Evolutionary conservation across 768 basidiomycete genomes (phyloP), one percentile per base, ranked within the genome.

Genomic region (Xerocomus potaroensis): DNA sequence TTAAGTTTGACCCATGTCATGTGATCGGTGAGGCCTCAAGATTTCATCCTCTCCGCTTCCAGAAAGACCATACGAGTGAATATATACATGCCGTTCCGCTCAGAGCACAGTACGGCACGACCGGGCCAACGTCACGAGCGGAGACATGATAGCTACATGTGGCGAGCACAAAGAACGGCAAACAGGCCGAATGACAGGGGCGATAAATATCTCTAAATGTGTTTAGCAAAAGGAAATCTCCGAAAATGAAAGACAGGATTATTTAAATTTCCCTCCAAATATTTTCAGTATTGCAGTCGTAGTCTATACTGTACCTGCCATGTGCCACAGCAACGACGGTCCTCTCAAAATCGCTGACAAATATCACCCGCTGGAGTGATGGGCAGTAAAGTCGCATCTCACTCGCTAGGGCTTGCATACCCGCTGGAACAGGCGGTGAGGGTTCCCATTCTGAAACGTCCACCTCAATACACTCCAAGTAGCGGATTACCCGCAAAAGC

Each of bases 371-470:
- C 8, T 54, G 55, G 23, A 84, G 65, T 1, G 71, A 71, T 5
- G 78, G 75, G 50, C 73, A 77, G 54, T 84, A 86, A 9, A 85
- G 64, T 32, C 77, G 74, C 40, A 86, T 64, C 62, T 86, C 84
- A 44, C 71, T 72, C 3, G 75, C 74, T 7, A 86, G 66, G 3
- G 81, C 80, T 18, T 80, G 75, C 33, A 82, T 61, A 3, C 81
- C 83, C 7, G 74, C 62, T 3, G 73, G 68, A 24, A 76, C 66
- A 12, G 70, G 61, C 8, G 80, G 83, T 8, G 76, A 62, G 8
- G 83, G 84, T 5, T 73, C 71, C 84, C 84, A 87, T 41, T 78
- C 76, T 16, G 78, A 78, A 22, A 85, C 70, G 33, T 85, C 84
- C 6, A 85, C 66, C 54, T 85, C 84, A 39, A 81, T 58, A 51